phyloP scores from a whole-genome alignment of 2,329 filamentous ascomycete species.

The Aspergillus spinulosporus region DNA sequence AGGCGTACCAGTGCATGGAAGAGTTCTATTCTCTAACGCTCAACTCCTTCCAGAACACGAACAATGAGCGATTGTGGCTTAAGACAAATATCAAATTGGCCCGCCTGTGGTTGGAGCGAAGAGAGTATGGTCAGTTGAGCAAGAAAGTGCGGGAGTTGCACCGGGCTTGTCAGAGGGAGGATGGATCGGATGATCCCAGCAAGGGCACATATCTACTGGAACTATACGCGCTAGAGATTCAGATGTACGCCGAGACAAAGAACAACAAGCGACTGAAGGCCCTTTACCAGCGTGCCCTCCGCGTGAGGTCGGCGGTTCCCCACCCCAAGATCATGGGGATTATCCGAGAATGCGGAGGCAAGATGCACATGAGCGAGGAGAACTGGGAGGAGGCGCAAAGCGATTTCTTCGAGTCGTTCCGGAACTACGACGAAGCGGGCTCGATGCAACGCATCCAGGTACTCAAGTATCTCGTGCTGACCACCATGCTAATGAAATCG shows the following conservation, averaged over 20 bases:
- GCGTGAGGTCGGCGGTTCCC: slow-evolving; percentile 90
- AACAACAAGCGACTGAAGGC: slow-evolving; percentile 97
- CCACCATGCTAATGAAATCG: slow-evolving; percentile 98
- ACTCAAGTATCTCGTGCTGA: slow-evolving; percentile 91
- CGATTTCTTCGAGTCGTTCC: slow-evolving; percentile 98
- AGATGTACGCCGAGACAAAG: slow-evolving; percentile 95
- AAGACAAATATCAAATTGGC: slow-evolving; percentile 98
- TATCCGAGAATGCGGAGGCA: slow-evolving; percentile 96
- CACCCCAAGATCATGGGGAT: slow-evolving; percentile 99
- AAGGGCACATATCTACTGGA: slow-evolving; percentile 96
- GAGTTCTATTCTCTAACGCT: slow-evolving; percentile 93
- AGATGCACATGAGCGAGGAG: slow-evolving; percentile 99
- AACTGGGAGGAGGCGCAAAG: slow-evolving; percentile 97
- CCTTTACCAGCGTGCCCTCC: slow-evolving; percentile 86
- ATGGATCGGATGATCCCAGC: slow-evolving; percentile 79
- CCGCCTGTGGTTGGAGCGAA: slow-evolving; percentile 85
- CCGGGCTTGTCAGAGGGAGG: slow-evolving; percentile 79
- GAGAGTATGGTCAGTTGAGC: slow-evolving; percentile 76
- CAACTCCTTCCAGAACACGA: slow-evolving; percentile 92
- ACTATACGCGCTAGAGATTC: slow-evolving; percentile 94
- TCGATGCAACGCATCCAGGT: slow-evolving; percentile 96
- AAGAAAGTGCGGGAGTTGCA: slow-evolving; percentile 88
- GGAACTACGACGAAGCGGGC: slow-evolving; percentile 97
- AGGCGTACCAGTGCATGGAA: slow-evolving; percentile 81
- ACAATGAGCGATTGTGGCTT: slow-evolving; percentile 94